A percentile compares a stretch with the other conserved stretches of the same genome.
Evolutionary conservation across 768 basidiomycete species (phyloP).

Genomic region (Gloeophyllum trabeum): DNA sequence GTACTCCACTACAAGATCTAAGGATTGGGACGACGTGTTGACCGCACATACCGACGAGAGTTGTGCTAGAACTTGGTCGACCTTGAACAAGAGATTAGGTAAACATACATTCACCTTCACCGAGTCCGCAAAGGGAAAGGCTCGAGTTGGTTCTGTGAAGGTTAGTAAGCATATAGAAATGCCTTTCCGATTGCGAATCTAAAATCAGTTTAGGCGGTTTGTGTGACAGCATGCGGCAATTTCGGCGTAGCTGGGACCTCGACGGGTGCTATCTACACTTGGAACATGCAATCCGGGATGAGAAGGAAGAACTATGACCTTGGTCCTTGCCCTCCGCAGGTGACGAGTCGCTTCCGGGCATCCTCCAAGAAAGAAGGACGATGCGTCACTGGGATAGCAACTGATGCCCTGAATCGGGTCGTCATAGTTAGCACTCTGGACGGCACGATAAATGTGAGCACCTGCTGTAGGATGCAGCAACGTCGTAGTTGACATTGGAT

Average conservation of each 20-base stretch:
- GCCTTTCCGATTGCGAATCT: conserved; percentile 1
- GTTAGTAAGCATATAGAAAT: conserved; percentile 23
- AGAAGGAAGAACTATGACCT: conserved; percentile 68
- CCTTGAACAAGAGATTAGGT: conserved; percentile 72
- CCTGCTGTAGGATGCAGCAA: conserved; percentile 1
- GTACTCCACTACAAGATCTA: conserved; percentile 68
- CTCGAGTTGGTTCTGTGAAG: conserved; percentile 53
- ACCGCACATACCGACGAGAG: conserved; percentile 83
- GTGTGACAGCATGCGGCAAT: conserved; percentile 91
- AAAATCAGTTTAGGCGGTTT: conserved; percentile 46
- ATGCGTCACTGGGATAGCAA: conserved; percentile 71
- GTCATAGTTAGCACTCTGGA: conserved; percentile 82
- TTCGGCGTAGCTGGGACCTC: conserved; percentile 84
- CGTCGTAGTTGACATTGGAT: neutral
- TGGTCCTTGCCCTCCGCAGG: conserved; percentile 47
- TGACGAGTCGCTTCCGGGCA: conserved; percentile 24
- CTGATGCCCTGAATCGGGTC: conserved; percentile 72
- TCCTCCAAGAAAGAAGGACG: conserved; percentile 32
- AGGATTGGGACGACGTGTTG: conserved; percentile 96
- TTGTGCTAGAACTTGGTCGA: conserved; percentile 81
- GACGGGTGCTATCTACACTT: conserved; percentile 73
- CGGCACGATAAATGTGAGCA: conserved; percentile 77
- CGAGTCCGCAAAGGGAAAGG: conserved; percentile 37
- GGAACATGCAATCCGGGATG: conserved; percentile 96
- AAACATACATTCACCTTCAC: conserved; percentile 59